These are phyloP conservation scores for Conidiobolus incongruus DNA, from an alignment of 371 early-diverging fungal species.

Conservation along the genomic window DNA sequence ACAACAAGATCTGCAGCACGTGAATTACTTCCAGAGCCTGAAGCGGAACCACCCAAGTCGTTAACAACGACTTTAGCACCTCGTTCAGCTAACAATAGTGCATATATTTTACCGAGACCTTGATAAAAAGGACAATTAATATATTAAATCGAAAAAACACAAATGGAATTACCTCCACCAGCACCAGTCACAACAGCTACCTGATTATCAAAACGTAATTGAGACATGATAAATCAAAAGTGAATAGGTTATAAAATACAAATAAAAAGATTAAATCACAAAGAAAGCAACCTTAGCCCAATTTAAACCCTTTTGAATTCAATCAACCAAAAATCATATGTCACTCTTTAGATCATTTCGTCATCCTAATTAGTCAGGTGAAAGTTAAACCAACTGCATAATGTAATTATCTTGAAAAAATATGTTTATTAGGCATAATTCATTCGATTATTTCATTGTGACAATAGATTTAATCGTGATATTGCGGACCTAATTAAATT, in stretches of 20 bases:
- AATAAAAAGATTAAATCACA: too few species aligned
- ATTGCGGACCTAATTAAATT: too few species aligned
- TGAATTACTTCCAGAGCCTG: conserved; percentile 48
- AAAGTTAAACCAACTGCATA: too few species aligned
- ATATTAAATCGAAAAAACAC: neutral
- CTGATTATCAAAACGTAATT: conserved; percentile 61
- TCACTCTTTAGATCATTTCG: too few species aligned
- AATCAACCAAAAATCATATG: too few species aligned
- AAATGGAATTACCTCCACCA: conserved; percentile 56
- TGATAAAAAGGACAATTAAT: neutral
- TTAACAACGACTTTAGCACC: conserved; percentile 80
- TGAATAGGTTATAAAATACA: neutral
- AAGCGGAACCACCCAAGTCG: conserved; percentile 70
- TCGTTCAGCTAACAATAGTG: conserved; percentile 68
- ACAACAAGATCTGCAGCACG: conserved; percentile 91
- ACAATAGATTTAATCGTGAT: too few species aligned
- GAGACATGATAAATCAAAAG: conserved; percentile 7
- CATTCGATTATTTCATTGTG: too few species aligned
- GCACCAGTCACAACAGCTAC: conserved; percentile 95
- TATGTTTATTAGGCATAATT: too few species aligned
- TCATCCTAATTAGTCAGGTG: too few species aligned
- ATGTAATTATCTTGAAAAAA: too few species aligned
- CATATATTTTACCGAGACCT: conserved; percentile 80
- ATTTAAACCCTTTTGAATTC: too few species aligned
- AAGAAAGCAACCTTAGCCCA: too few species aligned